Base-by-base conservation (phyloP, 2,329 filamentous ascomycete species). In the Emydomyces testavorans region DNA sequence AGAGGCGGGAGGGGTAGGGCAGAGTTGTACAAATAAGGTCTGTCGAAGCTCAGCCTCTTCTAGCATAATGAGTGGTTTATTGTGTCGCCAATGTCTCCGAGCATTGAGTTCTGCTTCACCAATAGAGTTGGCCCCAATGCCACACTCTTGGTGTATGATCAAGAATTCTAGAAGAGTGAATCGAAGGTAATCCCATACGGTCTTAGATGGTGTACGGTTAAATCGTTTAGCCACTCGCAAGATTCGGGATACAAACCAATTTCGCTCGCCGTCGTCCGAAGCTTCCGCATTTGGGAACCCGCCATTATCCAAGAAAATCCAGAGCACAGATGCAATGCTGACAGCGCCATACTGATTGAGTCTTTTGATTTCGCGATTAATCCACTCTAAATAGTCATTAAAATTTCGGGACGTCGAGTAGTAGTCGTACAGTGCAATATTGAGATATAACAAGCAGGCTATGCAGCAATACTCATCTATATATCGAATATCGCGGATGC, bases 381-480 rank as follows among this genome's bases (percentile, higher is more conserved):
- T 52, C 60, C 60, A 62, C 4, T 56, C 49, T 10, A 62, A 46
- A 48, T 60, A 62, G 6, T 48, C 45, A 48, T 59, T 58, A 16
- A 62, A 61, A 39, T 55, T 56, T 40, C 53, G 50, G 11, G 55
- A 54, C 3, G 52, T 56, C 10, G 51, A 26, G 43, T 62, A 62
- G 38, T 53, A 58, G 41, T 62, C 58, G 29, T 60, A 55, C 5
- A 62, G 51, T 4, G 56, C 58, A 41, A 60, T 40, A 39, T 57
- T 57, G 15, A 62, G 53, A 48, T 62, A 62, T 20, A 62, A 54
- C 26, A 62, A 53, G 31, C 60, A 62, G 13, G 59, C 52, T 53
- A 62, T 57, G 47, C 60, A 60, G 6, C 58, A 56, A 41, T 61
- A 61, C 52, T 62, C 60, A 45, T 62, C 60, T 36, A 62, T 62